Evolutionary conservation across 2,329 filamentous ascomycete genomes (phyloP).

Genomic region (Colletotrichum costaricense): DNA sequence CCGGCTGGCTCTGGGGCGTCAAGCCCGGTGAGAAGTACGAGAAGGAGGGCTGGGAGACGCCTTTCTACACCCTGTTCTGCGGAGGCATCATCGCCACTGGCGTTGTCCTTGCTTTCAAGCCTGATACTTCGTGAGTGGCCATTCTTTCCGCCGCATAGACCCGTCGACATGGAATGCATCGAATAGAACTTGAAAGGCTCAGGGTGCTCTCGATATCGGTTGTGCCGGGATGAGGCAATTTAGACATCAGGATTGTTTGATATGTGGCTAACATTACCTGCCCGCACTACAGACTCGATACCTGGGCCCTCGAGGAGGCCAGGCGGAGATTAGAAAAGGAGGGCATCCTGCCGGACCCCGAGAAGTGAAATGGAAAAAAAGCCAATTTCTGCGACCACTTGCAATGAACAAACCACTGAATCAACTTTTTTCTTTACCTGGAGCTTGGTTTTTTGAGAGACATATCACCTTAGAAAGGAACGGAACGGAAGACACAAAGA

Average conservation of each 20-base stretch:
- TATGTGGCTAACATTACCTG: conserved; percentile 41
- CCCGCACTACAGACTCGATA: conserved; percentile 82
- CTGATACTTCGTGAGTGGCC: conserved; percentile 91
- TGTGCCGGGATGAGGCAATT: conserved; percentile 23
- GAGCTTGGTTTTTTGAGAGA: conserved; percentile 6
- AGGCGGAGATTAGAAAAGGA: conserved; percentile 94
- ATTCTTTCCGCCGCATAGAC: neutral
- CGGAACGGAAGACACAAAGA: conserved; percentile 29
- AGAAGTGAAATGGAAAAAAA: conserved; percentile 67
- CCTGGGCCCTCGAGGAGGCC: conserved; percentile 98
- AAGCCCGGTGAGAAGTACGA: conserved; percentile 96
- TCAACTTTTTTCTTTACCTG: neutral
- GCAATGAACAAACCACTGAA: neutral
- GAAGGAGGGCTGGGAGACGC: conserved; percentile 95
- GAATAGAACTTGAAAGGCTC: neutral
- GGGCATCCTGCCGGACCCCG: conserved; percentile 88
- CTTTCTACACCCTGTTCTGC: conserved; percentile 87
- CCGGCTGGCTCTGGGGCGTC: conserved; percentile 92
- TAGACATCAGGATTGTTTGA: neutral
- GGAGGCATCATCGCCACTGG: conserved; percentile 79
- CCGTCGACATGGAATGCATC: neutral
- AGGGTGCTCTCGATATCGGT: neutral
- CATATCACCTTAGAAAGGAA: conserved; percentile 13
- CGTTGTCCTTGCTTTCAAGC: conserved; percentile 94
- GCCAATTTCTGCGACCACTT: conserved; percentile 34